phyloP scores from a whole-genome alignment of 1,284 basidiomycete species.

The Phlebopus sp. region DNA sequence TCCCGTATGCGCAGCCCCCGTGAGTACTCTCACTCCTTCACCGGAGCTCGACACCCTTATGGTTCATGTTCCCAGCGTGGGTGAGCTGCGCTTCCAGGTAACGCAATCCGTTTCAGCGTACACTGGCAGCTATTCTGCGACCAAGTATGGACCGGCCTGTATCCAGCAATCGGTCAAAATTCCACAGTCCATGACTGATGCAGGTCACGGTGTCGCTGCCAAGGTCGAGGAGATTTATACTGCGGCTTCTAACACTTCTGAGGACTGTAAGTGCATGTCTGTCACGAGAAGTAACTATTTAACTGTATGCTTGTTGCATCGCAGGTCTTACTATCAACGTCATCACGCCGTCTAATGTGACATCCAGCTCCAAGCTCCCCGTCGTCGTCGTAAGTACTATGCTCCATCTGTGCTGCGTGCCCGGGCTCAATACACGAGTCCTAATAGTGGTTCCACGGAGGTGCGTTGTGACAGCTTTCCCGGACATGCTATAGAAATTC shows the following conservation, averaged over 20 bases:
- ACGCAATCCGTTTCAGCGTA: constrained; percentile 5
- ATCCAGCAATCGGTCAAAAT: constrained; percentile 1
- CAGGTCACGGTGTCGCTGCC: not conserved
- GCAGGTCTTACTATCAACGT: constrained; percentile 60
- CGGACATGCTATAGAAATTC: not conserved
- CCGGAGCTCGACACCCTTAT: not conserved
- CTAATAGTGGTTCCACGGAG: constrained; percentile 53
- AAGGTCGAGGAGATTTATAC: not conserved
- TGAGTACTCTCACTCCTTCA: constrained; percentile 9
- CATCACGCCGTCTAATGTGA: constrained; percentile 43
- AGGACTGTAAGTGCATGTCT: constrained; percentile 1
- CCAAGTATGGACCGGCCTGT: constrained; percentile 3
- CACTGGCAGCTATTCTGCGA: not conserved
- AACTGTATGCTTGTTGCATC: not conserved
- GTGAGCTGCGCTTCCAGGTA: constrained; percentile 6
- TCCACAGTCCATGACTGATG: not conserved
- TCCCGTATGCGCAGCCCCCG: constrained; percentile 38
- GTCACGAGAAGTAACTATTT: not conserved
- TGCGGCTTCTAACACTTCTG: not conserved
- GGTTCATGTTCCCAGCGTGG: not conserved
- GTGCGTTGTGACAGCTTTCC: constrained; percentile 26
- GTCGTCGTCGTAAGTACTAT: constrained; percentile 47
- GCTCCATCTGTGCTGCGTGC: not conserved
- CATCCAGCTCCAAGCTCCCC: constrained; percentile 43
- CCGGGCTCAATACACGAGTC: not conserved